A percentile compares a stretch with the other conserved stretches of the same genome.
Conservation (phyloP, 2,329 filamentous ascomycete genomes). For the Aspergillus nomiae region DNA sequence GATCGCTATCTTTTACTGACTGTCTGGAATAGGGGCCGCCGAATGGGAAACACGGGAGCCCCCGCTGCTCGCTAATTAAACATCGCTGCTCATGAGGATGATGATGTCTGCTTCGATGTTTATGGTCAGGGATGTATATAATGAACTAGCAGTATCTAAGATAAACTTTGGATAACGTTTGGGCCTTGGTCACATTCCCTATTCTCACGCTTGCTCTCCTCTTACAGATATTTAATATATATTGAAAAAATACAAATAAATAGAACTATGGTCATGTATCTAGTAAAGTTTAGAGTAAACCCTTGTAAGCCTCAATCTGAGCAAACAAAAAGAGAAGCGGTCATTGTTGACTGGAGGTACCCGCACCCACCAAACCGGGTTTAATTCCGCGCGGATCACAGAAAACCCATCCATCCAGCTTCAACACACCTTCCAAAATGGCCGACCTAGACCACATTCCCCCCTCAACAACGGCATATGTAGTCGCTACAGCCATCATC, state of each 20-base stretch:
- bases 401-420: not conserved
- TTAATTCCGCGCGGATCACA: not conserved
- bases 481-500: slow-evolving; percentile 73
- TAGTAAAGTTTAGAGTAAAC: not conserved
- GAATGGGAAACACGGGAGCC: slow-evolving; percentile 26
- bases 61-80: slow-evolving; percentile 24
- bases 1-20: slow-evolving; percentile 13
- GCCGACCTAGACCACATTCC: slow-evolving; percentile 44
- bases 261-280: not conserved
- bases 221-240: slow-evolving; percentile 1
- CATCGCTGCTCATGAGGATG: slow-evolving; percentile 16
- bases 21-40: slow-evolving; percentile 27
- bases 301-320: not conserved
- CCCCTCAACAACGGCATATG: slow-evolving; percentile 60
- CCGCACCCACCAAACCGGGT: not conserved
- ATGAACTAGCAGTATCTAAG: slow-evolving; percentile 22
- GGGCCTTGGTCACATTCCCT: slow-evolving; percentile 4
- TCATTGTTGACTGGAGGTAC: not conserved
- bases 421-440: slow-evolving; percentile 26
- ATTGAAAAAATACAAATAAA: not conserved
- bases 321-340: not conserved
- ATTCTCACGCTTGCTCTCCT: slow-evolving; percentile 2
- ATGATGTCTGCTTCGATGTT: slow-evolving; percentile 14
- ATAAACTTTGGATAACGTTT: slow-evolving; percentile 17
- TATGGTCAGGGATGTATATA: slow-evolving; percentile 38